Conservation (phyloP, 2,329 filamentous ascomycete genomes). For the Metarhizium rileyi region DNA sequence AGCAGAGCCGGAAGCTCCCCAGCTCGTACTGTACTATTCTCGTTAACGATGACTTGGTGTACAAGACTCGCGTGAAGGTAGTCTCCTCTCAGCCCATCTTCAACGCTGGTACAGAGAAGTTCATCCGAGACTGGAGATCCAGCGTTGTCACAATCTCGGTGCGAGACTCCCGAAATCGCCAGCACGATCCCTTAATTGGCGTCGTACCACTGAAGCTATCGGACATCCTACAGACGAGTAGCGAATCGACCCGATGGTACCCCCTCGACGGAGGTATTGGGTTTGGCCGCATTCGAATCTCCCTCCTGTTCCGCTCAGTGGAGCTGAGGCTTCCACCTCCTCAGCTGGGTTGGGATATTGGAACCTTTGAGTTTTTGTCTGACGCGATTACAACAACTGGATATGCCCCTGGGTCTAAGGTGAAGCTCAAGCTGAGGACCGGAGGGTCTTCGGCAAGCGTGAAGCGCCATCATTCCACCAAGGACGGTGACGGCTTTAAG, state of each 20-base stretch:
- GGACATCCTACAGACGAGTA: constrained; percentile 78
- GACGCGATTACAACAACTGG: constrained; percentile 56
- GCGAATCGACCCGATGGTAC: constrained; percentile 85
- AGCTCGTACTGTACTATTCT: constrained; percentile 92
- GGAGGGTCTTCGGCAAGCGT: constrained; percentile 73
- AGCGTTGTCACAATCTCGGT: constrained; percentile 79
- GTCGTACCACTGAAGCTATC: constrained; percentile 82
- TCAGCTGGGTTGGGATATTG: constrained; percentile 89
- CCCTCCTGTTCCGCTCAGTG: constrained; percentile 79
- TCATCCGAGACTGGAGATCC: constrained; percentile 88
- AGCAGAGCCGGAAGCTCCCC: constrained; percentile 68
- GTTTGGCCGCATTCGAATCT: constrained; percentile 82
- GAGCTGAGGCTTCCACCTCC: constrained; percentile 76
- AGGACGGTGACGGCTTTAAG: constrained; percentile 42
- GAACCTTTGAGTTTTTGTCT: constrained; percentile 81
- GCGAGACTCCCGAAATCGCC: constrained; percentile 76
- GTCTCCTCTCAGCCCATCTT: constrained; percentile 93
- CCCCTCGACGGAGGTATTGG: constrained; percentile 92
- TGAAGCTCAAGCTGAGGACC: constrained; percentile 72
- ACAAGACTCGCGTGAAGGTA: constrained; percentile 91
- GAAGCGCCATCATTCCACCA: constrained; percentile 50
- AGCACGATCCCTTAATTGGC: constrained; percentile 91
- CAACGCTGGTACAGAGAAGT: constrained; percentile 90
- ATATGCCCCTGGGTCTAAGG: constrained; percentile 54
- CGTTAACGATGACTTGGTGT: constrained; percentile 79